Percentiles rank a stretch among this genome's conserved stretches.
phyloP scores from a whole-genome alignment of 1,284 basidiomycete genomes.

The Pholiota adiposa region DNA sequence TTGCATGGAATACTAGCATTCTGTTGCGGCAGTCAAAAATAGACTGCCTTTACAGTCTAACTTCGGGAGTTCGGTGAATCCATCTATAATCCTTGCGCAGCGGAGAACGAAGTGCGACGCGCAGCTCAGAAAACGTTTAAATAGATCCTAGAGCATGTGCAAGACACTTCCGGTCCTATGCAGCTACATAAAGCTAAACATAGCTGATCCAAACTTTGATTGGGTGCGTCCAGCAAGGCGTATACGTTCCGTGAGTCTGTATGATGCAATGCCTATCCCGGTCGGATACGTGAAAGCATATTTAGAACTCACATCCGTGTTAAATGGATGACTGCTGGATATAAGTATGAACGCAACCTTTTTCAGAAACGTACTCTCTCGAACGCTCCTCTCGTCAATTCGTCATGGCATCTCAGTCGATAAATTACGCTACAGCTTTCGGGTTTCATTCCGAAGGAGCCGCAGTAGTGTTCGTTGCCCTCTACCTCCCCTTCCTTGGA shows the following conservation, averaged over 20 bases:
- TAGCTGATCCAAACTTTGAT: not conserved
- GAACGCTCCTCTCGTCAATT: not conserved
- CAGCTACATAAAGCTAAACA: not conserved
- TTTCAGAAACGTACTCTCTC: not conserved
- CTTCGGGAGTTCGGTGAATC: not conserved
- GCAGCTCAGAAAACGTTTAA: not conserved
- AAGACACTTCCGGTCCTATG: too few species aligned
- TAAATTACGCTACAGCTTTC: slow-evolving; percentile 41
- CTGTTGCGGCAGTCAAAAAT: too few species aligned
- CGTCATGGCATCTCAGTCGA: not conserved
- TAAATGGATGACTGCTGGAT: not conserved
- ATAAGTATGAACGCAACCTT: not conserved
- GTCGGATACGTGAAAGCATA: not conserved
- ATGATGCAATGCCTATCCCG: not conserved
- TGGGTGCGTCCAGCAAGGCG: too few species aligned
- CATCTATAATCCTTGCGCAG: not conserved
- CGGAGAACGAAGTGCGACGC: not conserved
- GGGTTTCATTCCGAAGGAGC: slow-evolving; percentile 49
- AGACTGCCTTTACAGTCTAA: too few species aligned
- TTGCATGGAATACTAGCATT: too few species aligned
- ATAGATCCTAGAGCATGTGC: too few species aligned
- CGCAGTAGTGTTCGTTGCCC: slow-evolving; percentile 47
- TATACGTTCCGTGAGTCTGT: too few species aligned
- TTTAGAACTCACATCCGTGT: not conserved
- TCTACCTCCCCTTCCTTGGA: slow-evolving; percentile 42